Evolutionary conservation across 2,329 filamentous ascomycete species (phyloP).

Genomic region (Colletotrichum trifolii): DNA sequence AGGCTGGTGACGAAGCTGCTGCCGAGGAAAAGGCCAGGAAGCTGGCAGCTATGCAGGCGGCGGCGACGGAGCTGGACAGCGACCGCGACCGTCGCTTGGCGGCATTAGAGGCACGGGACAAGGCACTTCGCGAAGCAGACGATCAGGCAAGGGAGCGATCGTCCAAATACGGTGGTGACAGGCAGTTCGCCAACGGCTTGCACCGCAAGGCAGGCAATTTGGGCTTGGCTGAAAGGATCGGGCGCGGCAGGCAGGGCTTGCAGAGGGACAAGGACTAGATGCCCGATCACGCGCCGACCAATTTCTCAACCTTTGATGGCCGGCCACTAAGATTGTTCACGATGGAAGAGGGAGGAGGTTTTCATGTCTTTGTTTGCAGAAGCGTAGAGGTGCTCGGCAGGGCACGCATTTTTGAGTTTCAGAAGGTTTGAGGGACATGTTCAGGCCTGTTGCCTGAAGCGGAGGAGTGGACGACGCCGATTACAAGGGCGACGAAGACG

Average conservation of each 20-base stretch:
- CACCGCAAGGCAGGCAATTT: conserved; percentile 68
- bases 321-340: not conserved
- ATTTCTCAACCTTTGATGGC: too few relatives aligned
- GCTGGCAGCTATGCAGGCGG: conserved; percentile 78
- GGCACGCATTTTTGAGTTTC: too few relatives aligned
- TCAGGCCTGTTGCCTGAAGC: too few relatives aligned
- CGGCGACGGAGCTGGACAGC: conserved; percentile 75
- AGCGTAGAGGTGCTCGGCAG: too few relatives aligned
- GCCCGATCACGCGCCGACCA: too few relatives aligned
- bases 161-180: conserved; percentile 70
- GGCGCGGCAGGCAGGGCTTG: conserved; percentile 57
- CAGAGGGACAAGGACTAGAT: conserved; percentile 57
- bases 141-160: conserved; percentile 69
- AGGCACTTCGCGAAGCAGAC: conserved; percentile 72
- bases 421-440: too few relatives aligned
- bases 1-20: conserved; percentile 43
- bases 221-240: conserved; percentile 63
- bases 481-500: too few relatives aligned
- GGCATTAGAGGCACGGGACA: conserved; percentile 74
- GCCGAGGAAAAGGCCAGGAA: conserved; percentile 73
- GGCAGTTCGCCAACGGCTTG: conserved; percentile 72
- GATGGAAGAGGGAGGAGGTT: not conserved
- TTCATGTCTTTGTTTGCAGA: too few relatives aligned
- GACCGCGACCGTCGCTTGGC: conserved; percentile 76
- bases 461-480: too few relatives aligned